Conservation (phyloP, 2,329 filamentous ascomycete species). For the Cladosporium sp. region DNA sequence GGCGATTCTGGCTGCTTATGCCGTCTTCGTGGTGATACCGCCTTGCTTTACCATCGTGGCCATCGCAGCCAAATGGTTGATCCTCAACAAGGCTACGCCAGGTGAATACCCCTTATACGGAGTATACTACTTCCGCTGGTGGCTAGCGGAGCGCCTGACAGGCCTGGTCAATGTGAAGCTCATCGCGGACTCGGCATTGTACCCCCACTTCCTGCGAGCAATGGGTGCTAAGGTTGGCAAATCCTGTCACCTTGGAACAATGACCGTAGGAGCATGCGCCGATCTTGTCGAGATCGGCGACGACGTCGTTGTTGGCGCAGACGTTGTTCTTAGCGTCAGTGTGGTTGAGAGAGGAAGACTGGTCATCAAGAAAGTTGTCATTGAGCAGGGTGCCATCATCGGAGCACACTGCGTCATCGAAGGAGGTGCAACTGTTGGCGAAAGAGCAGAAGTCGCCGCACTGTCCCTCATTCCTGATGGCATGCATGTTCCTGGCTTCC, state of each 20-base stretch:
- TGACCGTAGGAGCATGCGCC: conserved; percentile 25
- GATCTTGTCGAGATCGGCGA: conserved; percentile 30
- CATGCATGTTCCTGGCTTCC: conserved; percentile 23
- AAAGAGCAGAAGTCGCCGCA: conserved; percentile 27
- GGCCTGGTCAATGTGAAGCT: conserved; percentile 25
- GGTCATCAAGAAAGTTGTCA: conserved; percentile 28
- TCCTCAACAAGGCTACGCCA: conserved; percentile 54
- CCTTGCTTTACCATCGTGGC: conserved; percentile 37
- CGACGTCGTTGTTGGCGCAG: conserved; percentile 28
- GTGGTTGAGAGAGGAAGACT: conserved; percentile 28
- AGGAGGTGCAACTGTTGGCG: conserved; percentile 27
- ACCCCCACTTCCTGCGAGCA: conserved; percentile 25
- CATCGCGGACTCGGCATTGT: conserved; percentile 26
- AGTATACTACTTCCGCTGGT: conserved; percentile 59
- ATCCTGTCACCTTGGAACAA: conserved; percentile 27
- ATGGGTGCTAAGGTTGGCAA: conserved; percentile 28
- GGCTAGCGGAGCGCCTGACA: conserved; percentile 42
- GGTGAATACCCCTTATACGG: conserved; percentile 61
- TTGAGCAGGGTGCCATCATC: conserved; percentile 24
- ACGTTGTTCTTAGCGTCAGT: conserved; percentile 26
- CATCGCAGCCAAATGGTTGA: conserved; percentile 54
- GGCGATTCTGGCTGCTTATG: conserved; percentile 26
- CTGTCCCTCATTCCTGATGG: conserved; percentile 29
- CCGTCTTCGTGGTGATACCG: conserved; percentile 25
- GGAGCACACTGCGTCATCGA: conserved; percentile 29